phyloP scores from a whole-genome alignment of 2,329 filamentous ascomycete genomes.

The Lachnellula arida region DNA sequence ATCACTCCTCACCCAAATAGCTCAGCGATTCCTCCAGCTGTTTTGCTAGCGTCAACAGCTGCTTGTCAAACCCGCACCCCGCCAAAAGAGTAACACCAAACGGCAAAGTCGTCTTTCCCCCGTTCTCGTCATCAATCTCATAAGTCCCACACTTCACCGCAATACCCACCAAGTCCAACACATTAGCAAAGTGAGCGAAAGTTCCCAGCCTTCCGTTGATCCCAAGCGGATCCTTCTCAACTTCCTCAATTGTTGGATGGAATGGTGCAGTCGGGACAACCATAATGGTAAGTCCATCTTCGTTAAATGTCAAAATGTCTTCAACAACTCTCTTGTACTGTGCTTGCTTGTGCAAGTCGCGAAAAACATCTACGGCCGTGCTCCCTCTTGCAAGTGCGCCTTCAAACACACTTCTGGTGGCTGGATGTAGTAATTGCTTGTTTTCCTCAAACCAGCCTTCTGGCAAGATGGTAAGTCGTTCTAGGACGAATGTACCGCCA shows the following conservation, averaged over 20 bases:
- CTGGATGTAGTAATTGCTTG: slow-evolving; percentile 46
- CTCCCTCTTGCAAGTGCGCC: slow-evolving; percentile 35
- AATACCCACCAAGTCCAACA: slow-evolving; percentile 47
- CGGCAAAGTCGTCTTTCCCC: slow-evolving; percentile 30
- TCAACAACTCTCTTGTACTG: slow-evolving; percentile 40
- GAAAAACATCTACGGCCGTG: slow-evolving; percentile 44
- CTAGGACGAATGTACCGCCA: slow-evolving; percentile 47
- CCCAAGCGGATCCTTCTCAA: slow-evolving; percentile 45
- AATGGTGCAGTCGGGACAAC: slow-evolving; percentile 48
- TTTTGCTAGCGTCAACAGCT: slow-evolving; percentile 34
- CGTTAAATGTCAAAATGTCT: slow-evolving; percentile 32
- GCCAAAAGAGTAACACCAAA: slow-evolving; percentile 43
- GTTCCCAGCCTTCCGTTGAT: slow-evolving; percentile 44
- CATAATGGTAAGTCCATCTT: slow-evolving; percentile 36
- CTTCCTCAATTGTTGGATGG: slow-evolving; percentile 44
- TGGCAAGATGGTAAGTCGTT: slow-evolving; percentile 40
- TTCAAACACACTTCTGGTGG: slow-evolving; percentile 42
- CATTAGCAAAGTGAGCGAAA: slow-evolving; percentile 52
- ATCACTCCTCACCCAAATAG: slow-evolving; percentile 14
- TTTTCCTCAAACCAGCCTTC: slow-evolving; percentile 41
- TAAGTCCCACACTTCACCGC: slow-evolving; percentile 29
- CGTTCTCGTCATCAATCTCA: slow-evolving; percentile 9
- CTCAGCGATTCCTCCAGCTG: slow-evolving; percentile 24
- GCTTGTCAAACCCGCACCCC: slow-evolving; percentile 37
- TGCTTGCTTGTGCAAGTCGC: slow-evolving; percentile 43